Base-by-base conservation (phyloP, 768 basidiomycete genomes). In the Lentinus tigrinus region DNA sequence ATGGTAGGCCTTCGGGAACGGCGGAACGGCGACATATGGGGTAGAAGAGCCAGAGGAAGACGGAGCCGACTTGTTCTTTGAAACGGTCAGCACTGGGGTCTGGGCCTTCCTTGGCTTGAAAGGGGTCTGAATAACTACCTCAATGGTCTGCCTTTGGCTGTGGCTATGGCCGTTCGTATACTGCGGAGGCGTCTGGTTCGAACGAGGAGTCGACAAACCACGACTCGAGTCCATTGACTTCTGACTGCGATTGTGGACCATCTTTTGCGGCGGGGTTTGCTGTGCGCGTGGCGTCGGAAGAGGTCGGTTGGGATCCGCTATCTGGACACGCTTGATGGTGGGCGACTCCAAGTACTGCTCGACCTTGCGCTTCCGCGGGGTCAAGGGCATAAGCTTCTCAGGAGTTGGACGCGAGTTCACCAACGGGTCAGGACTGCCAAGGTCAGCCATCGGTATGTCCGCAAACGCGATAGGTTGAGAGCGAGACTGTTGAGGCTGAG, bases 311-410 rank as follows among this genome's bases (percentile, higher is more conserved):
- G 24, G 50, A 26, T 70, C 64, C 9, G 63, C 56, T 17, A 66
- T 65, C 27, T 80, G 75, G 42, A 77, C 58, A 52, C 90, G 87
- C 71, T 92, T 91, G 43, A 79, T 66, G 7, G 81, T 79, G 0
- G 91, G 88, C 0, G 88, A 86, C 37, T 81, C 75, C 5, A 88
- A 74, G 40, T 83, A 75, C 24, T 82, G 83, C 3, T 76, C 77
- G 3, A 80, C 76, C 65, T 91, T 93, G 50, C 90, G 81, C 67
- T 93, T 93, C 49, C 79, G 81, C 10, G 90, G 88, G 0, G 89
- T 89, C 8, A 78, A 63, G 8, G 19, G 21, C 11, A 70, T 62
- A 14, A 66, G 62, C 11, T 39, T 23, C 8, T 65, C 65, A 10
- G 75, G 69, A 43, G 68, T 63, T 11, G 63, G 63, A 42, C 70